These are phyloP conservation scores for Blastomyces percursus DNA, from an alignment of 2,329 filamentous ascomycete species.

Conservation along the genomic window DNA sequence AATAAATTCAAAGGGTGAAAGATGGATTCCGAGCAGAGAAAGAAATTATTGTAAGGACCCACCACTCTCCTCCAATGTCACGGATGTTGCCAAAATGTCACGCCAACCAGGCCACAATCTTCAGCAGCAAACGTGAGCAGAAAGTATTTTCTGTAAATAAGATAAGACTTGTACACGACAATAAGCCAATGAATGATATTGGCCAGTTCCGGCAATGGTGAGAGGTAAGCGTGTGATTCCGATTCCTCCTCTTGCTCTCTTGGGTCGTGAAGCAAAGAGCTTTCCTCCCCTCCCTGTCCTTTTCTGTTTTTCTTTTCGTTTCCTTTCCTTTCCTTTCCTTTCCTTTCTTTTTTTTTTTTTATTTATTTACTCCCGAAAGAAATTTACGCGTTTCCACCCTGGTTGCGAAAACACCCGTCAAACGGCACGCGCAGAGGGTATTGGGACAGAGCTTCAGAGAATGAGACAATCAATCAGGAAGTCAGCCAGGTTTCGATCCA, in stretches of 20 bases:
- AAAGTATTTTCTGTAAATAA: background rate
- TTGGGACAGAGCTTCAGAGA: background rate
- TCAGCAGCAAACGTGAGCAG: background rate
- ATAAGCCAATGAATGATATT: background rate
- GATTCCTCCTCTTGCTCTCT: background rate
- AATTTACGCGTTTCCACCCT: background rate
- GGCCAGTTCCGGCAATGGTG: background rate
- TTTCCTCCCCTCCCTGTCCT: background rate
- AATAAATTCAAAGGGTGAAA: background rate
- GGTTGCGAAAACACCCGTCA: background rate
- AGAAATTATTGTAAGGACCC: background rate
- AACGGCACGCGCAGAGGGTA: background rate
- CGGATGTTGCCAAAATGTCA: background rate
- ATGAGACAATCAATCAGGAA: background rate
- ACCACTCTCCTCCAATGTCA: background rate
- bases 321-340: background rate
- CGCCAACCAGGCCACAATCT: background rate
- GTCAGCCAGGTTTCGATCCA: background rate
- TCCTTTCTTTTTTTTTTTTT: background rate
- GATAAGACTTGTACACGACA: background rate
- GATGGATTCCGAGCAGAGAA: background rate
- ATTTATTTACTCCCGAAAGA: background rate
- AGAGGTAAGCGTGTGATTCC: background rate
- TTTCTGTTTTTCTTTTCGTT: background rate
- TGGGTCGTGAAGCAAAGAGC: no score